A percentile compares a stretch with the other conserved stretches of the same genome.
These are phyloP conservation scores for Trichoderma cornu-damae DNA, from an alignment of 2,329 filamentous ascomycete species.

Conservation along the genomic window DNA sequence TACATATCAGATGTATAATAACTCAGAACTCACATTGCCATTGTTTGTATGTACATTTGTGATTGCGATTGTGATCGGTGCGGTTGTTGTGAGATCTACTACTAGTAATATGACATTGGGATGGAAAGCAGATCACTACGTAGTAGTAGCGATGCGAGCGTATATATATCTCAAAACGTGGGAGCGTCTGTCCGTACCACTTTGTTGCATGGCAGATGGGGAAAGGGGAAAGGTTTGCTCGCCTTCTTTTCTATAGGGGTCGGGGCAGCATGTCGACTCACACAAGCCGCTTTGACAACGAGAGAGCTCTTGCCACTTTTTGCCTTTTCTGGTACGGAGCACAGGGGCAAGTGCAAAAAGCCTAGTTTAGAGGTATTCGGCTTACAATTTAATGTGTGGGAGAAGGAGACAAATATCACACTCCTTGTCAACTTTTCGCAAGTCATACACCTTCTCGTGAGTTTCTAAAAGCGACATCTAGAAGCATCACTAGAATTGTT, in stretches of 20 bases:
- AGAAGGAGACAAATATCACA: background rate
- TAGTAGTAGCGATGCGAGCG: background rate
- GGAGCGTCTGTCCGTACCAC: no score
- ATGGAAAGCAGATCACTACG: background rate
- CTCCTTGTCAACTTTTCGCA: background rate
- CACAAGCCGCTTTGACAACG: no score
- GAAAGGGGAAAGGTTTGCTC: background rate
- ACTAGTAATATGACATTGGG: background rate
- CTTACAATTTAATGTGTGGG: background rate
- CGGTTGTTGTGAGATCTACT: background rate
- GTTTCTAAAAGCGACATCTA: background rate
- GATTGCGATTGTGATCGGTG: background rate
- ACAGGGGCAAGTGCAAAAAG: background rate
- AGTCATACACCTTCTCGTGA: background rate
- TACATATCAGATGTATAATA: constrained; percentile 1
- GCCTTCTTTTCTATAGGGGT: background rate
- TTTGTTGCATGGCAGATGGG: no score
- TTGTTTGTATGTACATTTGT: background rate
- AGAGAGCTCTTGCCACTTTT: background rate
- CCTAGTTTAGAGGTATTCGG: background rate
- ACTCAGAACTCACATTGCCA: constrained; percentile 5
- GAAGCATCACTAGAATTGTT: background rate
- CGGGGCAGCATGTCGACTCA: no score
- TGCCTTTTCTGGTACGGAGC: no score
- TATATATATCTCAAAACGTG: no score